phyloP scores from a whole-genome alignment of 805 yeast species.

The Candida tibetensis region DNA sequence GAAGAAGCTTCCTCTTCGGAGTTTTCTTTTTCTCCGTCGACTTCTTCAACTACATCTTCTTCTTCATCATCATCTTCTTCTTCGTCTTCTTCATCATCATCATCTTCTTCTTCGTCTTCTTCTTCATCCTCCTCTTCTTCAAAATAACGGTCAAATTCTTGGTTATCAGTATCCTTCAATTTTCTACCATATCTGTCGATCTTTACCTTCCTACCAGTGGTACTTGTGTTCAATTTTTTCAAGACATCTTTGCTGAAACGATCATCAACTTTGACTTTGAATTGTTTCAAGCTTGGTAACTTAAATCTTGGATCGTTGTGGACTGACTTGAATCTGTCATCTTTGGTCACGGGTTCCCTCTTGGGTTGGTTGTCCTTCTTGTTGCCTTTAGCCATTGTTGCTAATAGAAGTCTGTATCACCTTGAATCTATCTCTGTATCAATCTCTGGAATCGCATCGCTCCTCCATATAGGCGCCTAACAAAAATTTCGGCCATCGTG shows the following conservation, averaged over 20 bases:
- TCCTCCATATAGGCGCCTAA: neutral
- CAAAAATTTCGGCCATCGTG: slow-evolving; percentile 1
- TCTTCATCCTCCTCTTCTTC: slow-evolving; percentile 33
- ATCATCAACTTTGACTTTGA: slow-evolving; percentile 77
- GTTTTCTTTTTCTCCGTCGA: slow-evolving; percentile 12
- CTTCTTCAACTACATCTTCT: slow-evolving; percentile 13
- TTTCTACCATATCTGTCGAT: slow-evolving; percentile 89
- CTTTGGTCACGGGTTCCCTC: slow-evolving; percentile 45
- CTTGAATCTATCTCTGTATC: too few species aligned
- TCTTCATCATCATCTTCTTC: slow-evolving; percentile 19
- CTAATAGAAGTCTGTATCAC: neutral
- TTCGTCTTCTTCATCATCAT: slow-evolving; percentile 22
- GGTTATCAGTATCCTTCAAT: slow-evolving; percentile 42
- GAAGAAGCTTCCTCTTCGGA: slow-evolving; percentile 13
- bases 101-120: slow-evolving; percentile 34
- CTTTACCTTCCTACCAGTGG: slow-evolving; percentile 54
- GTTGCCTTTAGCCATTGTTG: slow-evolving; percentile 5
- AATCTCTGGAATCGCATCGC: neutral
- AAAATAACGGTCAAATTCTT: slow-evolving; percentile 62
- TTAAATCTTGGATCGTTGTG: slow-evolving; percentile 88
- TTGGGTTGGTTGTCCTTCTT: slow-evolving; percentile 7
- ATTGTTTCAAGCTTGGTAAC: slow-evolving; percentile 63
- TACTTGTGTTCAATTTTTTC: slow-evolving; percentile 42
- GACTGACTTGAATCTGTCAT: slow-evolving; percentile 74
- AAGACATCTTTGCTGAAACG: slow-evolving; percentile 73